Evolutionary conservation across 768 basidiomycete species (phyloP).

Genomic region (Calocybe gangraenosa): DNA sequence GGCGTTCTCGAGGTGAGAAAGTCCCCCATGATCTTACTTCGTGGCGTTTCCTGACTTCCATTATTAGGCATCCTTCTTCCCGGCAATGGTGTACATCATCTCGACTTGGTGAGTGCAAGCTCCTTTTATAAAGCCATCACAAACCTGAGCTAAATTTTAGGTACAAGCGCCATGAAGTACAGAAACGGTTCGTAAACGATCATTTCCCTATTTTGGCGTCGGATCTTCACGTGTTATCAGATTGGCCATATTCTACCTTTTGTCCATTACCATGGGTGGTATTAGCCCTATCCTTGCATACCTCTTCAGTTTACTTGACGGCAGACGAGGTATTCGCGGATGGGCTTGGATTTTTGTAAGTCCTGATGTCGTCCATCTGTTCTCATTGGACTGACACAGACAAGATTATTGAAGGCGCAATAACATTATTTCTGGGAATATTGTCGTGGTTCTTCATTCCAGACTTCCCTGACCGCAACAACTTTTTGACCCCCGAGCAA

Average conservation of each 20-base stretch:
- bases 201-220: neutral
- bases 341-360: slow-evolving; percentile 51
- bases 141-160: slow-evolving; percentile 18
- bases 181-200: slow-evolving; percentile 29
- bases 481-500: slow-evolving; percentile 38
- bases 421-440: slow-evolving; percentile 37
- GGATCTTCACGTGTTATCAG: slow-evolving; percentile 17
- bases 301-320: slow-evolving; percentile 35
- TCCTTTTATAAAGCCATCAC: neutral
- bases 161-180: slow-evolving; percentile 45
- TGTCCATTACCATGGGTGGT: slow-evolving; percentile 36
- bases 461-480: slow-evolving; percentile 45
- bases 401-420: slow-evolving; percentile 42
- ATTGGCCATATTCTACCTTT: slow-evolving; percentile 35
- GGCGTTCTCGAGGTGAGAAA: slow-evolving; percentile 38
- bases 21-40: neutral
- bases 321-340: slow-evolving; percentile 34
- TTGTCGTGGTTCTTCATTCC: slow-evolving; percentile 40
- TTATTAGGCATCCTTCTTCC: slow-evolving; percentile 39
- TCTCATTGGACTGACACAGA: neutral
- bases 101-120: slow-evolving; percentile 34
- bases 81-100: slow-evolving; percentile 41
- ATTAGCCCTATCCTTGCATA: slow-evolving; percentile 43
- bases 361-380: neutral
- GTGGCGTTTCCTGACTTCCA: slow-evolving; percentile 1